Percentiles rank a stretch among this genome's conserved stretches.
Evolutionary conservation across 2,329 filamentous ascomycete species (phyloP).

Genomic region (Gaeumannomyces sp.): DNA sequence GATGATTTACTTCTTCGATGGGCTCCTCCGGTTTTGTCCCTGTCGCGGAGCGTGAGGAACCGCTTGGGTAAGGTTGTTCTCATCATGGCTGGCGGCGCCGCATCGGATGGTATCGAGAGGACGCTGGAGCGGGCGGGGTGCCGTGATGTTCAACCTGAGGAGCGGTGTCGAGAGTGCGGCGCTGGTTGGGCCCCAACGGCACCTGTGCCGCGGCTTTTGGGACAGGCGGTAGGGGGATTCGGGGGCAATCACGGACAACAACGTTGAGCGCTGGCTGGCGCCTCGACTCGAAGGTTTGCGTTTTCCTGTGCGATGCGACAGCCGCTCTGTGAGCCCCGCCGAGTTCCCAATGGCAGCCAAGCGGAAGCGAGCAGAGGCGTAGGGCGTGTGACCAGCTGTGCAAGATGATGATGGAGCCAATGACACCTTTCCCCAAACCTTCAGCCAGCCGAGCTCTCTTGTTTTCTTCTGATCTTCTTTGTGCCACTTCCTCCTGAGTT

Average conservation of each 20-base stretch:
- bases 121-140: not conserved
- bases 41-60: slow-evolving; percentile 67
- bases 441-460: not conserved
- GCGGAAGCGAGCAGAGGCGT: not conserved
- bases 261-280: not conserved
- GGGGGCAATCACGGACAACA: not conserved
- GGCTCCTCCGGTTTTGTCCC: slow-evolving; percentile 34
- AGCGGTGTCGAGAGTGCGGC: not conserved
- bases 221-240: not conserved
- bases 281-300: not conserved
- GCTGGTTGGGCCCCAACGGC: not conserved
- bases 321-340: not conserved
- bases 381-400: not conserved
- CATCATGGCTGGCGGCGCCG: slow-evolving; percentile 34
- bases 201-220: not conserved
- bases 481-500: not conserved
- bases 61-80: slow-evolving; percentile 51
- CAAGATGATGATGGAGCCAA: not conserved
- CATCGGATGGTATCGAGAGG: slow-evolving; percentile 11
- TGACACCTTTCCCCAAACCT: not conserved
- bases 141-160: not conserved
- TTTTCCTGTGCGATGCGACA: not conserved
- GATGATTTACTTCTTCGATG: slow-evolving; percentile 51
- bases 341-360: not conserved
- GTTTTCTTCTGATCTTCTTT: not conserved